A percentile compares a stretch with the other conserved stretches of the same genome.
Evolutionary conservation across 768 basidiomycete species (phyloP).

Genomic region (Strobilomyces echinocephalus): DNA sequence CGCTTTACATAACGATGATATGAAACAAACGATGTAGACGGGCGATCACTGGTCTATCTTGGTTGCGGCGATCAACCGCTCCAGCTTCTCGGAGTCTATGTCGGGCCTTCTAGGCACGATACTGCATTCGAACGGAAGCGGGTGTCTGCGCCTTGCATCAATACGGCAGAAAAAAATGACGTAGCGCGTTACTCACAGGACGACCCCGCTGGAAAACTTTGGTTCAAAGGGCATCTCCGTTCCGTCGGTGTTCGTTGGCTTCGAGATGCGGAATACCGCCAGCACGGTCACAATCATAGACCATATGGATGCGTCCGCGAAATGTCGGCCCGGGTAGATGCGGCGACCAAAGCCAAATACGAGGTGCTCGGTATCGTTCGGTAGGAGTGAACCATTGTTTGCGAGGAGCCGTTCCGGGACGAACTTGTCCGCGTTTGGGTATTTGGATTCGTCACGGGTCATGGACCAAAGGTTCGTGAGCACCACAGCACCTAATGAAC

Average conservation of each 20-base stretch:
- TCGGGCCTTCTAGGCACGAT: neutral
- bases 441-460: conserved; percentile 4
- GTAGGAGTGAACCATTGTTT: neutral
- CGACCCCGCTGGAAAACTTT: neutral
- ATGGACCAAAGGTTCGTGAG: neutral
- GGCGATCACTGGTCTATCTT: neutral
- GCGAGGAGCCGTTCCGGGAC: neutral
- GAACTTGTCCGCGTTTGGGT: neutral
- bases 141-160: neutral
- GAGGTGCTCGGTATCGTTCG: neutral
- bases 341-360: conserved; percentile 26
- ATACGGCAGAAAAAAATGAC: too few relatives aligned
- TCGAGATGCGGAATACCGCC: conserved; percentile 4
- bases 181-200: neutral
- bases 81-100: neutral
- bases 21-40: too few relatives aligned
- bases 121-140: neutral
- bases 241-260: neutral
- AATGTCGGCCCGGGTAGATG: conserved; percentile 17
- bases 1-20: too few relatives aligned
- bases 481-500: neutral
- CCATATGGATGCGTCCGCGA: conserved; percentile 15
- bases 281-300: neutral
- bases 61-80: neutral
- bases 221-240: neutral